Evolutionary conservation across 2,329 filamentous ascomycete species (phyloP).

Genomic region (Coniosporium tulheliwenetii): DNA sequence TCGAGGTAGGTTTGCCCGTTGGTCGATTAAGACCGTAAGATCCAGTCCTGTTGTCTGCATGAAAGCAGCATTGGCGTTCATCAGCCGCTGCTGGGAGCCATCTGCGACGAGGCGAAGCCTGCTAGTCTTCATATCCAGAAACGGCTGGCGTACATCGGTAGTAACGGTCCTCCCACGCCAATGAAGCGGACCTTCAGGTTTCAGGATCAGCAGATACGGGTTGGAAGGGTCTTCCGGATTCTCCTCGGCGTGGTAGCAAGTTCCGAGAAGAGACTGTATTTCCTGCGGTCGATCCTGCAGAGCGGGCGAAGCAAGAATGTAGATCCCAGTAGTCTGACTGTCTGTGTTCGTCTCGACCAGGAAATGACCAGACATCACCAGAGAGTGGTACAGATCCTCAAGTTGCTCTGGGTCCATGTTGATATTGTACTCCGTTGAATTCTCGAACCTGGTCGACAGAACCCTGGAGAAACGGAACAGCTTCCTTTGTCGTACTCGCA

Average conservation of each 20-base stretch:
- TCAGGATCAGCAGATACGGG: constrained; percentile 72
- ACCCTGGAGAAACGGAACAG: constrained; percentile 88
- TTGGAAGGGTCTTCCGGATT: constrained; percentile 57
- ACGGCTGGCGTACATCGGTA: constrained; percentile 58
- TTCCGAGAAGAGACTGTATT: constrained; percentile 73
- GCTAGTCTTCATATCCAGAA: constrained; percentile 72
- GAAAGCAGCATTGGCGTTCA: constrained; percentile 65
- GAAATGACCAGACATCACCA: constrained; percentile 75
- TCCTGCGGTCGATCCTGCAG: constrained; percentile 62
- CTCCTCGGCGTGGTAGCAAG: constrained; percentile 55
- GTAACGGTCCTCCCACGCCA: constrained; percentile 72
- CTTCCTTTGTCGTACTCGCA: constrained; percentile 90
- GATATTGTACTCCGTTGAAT: constrained; percentile 88
- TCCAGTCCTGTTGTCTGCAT: constrained; percentile 66
- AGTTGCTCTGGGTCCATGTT: constrained; percentile 53
- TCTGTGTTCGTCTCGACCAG: constrained; percentile 61
- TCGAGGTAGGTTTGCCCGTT: constrained; percentile 81
- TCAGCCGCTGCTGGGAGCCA: constrained; percentile 63
- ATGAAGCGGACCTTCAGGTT: constrained; percentile 59
- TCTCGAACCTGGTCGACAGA: constrained; percentile 86
- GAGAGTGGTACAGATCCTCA: constrained; percentile 62
- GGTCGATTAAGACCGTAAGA: constrained; percentile 78
- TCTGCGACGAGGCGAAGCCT: constrained; percentile 80
- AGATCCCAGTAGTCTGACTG: constrained; percentile 43
- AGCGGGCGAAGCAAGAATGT: constrained; percentile 71